Conservation (phyloP, 2,329 filamentous ascomycete genomes). For the Cladosporium sp. region DNA sequence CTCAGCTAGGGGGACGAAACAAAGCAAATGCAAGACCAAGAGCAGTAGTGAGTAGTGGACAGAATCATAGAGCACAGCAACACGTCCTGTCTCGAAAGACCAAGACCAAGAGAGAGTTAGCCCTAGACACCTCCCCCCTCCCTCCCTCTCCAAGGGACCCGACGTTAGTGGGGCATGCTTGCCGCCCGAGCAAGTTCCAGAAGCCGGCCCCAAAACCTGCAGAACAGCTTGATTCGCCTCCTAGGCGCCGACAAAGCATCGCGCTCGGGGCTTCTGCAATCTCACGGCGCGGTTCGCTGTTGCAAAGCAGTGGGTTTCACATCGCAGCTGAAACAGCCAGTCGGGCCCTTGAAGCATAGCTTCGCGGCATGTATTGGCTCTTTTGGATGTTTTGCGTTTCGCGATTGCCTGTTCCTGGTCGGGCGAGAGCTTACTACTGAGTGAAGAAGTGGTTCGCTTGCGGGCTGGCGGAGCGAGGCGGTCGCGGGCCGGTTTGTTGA, state of each 20-base stretch:
- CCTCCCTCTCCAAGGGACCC: constrained; percentile 2
- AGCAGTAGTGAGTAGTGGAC: not conserved
- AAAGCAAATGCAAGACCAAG: not conserved
- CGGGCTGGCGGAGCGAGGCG: not conserved
- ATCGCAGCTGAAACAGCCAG: not conserved
- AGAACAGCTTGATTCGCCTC: constrained; percentile 8
- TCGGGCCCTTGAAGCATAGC: not conserved
- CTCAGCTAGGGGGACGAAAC: not conserved
- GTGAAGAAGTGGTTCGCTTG: not conserved
- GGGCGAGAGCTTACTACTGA: too few relatives aligned
- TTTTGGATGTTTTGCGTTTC: not conserved
- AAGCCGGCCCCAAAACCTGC: constrained; percentile 9
- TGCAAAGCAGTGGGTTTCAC: not conserved
- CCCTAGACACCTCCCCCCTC: not conserved
- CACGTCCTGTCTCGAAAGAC: too few relatives aligned
- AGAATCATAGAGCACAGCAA: too few relatives aligned
- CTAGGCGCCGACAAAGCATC: not conserved
- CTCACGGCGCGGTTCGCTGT: not conserved
- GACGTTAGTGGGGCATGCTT: constrained; percentile 6
- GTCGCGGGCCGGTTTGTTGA: constrained; percentile 8
- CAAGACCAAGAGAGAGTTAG: not conserved
- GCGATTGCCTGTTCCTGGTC: constrained; percentile 8
- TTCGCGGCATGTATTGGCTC: not conserved
- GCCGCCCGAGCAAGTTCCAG: constrained; percentile 7
- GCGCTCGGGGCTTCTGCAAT: constrained; percentile 5